These are phyloP conservation scores for Spiraea crenata DNA, from an alignment of 331 rosid species.

Conservation along the genomic window DNA sequence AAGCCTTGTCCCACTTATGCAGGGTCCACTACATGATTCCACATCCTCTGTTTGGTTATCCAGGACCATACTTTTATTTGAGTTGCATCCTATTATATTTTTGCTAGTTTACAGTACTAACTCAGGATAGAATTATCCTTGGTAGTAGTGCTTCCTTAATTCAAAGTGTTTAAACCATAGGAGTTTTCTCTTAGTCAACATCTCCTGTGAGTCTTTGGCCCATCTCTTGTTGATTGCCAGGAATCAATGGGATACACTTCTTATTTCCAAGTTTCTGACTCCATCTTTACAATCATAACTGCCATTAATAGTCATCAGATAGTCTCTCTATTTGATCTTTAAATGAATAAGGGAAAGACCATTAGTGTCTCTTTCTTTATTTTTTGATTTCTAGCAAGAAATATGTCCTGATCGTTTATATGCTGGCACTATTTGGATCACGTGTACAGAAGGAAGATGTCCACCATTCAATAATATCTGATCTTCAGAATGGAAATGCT, in stretches of 20 bases:
- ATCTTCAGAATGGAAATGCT: conserved; percentile 96
- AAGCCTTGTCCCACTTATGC: neutral
- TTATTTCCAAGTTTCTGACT: neutral
- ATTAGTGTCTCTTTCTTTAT: conserved; percentile 20
- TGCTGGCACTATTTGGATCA: conserved; percentile 22
- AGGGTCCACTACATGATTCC: neutral
- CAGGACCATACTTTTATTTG: neutral
- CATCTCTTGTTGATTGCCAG: neutral
- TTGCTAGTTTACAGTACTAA: neutral
- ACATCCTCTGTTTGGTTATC: neutral
- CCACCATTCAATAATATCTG: conserved; percentile 94
- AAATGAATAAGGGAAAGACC: neutral
- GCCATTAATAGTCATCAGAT: neutral
- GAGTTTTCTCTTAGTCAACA: neutral
- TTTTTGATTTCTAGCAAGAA: conserved; percentile 7
- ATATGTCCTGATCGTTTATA: conserved; percentile 17
- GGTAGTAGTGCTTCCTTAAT: neutral
- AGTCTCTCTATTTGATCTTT: conserved; percentile 1
- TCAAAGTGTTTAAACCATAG: neutral
- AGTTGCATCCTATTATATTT: neutral
- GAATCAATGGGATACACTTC: neutral
- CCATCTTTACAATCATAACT: neutral
- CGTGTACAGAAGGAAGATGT: conserved; percentile 89
- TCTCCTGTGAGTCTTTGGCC: neutral
- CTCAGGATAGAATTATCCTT: neutral